Percentiles rank a stretch among this genome's conserved stretches.
Evolutionary conservation across 345 rosid species (phyloP).

Genomic region (Reutealis trisperma): DNA sequence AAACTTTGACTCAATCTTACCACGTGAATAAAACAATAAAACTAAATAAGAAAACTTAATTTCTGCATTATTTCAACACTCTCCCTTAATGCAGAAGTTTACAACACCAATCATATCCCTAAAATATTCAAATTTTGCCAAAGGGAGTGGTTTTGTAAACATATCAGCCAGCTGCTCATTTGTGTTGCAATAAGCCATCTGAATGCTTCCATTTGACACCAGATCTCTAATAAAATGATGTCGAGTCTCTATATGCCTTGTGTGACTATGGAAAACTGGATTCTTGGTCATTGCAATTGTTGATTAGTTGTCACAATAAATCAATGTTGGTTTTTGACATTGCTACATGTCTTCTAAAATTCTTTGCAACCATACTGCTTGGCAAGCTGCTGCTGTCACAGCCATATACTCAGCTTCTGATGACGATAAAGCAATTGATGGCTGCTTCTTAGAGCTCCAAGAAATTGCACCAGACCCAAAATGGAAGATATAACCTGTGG

Average conservation of each 20-base stretch:
- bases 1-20: too few species aligned
- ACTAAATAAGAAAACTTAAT: too few species aligned
- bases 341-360: background rate
- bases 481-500: background rate
- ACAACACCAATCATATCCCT: too few species aligned
- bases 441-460: background rate
- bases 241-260: background rate
- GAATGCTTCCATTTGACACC: too few species aligned
- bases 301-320: background rate
- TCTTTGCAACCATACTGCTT: background rate
- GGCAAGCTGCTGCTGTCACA: background rate
- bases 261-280: background rate
- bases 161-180: too few species aligned
- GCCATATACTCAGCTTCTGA: background rate
- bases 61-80: too few species aligned
- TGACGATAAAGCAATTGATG: background rate
- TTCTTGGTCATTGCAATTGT: background rate
- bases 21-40: too few species aligned
- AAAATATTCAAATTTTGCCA: too few species aligned
- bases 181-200: too few species aligned
- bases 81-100: too few species aligned
- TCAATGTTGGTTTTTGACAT: background rate
- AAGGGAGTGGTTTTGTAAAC: too few species aligned
- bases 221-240: too few species aligned
- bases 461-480: background rate